phyloP scores from a whole-genome alignment of 1,139 yeast genomes.

The Saccharomycopsis hybrid region DNA sequence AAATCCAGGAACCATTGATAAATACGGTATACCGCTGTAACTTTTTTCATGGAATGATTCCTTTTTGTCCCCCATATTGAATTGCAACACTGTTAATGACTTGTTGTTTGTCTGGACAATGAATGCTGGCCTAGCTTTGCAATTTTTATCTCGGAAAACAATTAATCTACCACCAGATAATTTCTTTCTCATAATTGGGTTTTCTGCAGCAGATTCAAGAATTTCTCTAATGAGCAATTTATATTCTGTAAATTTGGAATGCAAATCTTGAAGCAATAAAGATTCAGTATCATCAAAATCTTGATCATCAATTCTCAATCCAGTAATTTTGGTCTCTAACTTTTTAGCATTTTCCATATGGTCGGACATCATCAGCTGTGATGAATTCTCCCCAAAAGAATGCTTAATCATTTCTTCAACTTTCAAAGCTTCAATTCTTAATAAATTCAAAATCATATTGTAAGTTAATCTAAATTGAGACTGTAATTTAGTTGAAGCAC shows the following conservation, averaged over 20 bases:
- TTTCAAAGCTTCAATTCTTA: constrained; percentile 86
- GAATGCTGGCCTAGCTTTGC: constrained; percentile 46
- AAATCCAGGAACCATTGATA: constrained; percentile 36
- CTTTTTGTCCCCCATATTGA: constrained; percentile 39
- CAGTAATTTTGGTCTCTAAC: constrained; percentile 42
- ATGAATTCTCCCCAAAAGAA: constrained; percentile 85
- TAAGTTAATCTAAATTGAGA: constrained; percentile 93
- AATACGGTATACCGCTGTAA: constrained; percentile 38
- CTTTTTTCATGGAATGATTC: constrained; percentile 25
- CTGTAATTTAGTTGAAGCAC: constrained; percentile 80
- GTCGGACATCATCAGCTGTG: constrained; percentile 82
- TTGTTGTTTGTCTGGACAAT: constrained; percentile 36
- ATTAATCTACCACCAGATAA: constrained; percentile 55
- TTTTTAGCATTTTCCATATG: constrained; percentile 61
- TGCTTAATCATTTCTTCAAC: constrained; percentile 98
- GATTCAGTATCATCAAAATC: constrained; percentile 27
- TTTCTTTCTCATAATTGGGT: constrained; percentile 42
- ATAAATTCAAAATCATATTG: constrained; percentile 86
- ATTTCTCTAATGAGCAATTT: constrained; percentile 40
- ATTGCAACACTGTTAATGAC: constrained; percentile 36
- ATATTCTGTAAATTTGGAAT: constrained; percentile 40
- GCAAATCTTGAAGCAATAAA: constrained; percentile 32
- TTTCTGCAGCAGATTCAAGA: constrained; percentile 40
- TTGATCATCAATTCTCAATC: constrained; percentile 35
- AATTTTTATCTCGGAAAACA: constrained; percentile 45